phyloP scores from a whole-genome alignment of 768 basidiomycete genomes.

The Pluteus cervinus region DNA sequence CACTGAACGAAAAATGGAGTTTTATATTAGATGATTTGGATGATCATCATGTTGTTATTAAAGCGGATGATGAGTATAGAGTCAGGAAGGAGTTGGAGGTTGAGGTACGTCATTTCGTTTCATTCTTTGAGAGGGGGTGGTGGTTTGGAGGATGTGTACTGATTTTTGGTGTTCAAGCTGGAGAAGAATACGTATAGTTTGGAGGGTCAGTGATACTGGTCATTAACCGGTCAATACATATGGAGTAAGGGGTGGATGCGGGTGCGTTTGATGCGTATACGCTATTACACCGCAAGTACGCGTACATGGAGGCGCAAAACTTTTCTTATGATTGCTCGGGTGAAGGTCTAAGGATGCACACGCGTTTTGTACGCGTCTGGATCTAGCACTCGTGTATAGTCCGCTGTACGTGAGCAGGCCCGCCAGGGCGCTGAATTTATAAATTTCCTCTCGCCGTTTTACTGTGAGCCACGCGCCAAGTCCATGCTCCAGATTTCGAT shows the following conservation, averaged over 20 bases:
- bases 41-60: conserved; percentile 77
- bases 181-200: conserved; percentile 85
- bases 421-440: too few relatives aligned
- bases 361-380: too few relatives aligned
- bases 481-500: too few relatives aligned
- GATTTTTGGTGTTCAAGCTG: conserved; percentile 36
- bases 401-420: too few relatives aligned
- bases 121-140: not conserved
- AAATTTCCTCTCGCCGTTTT: too few relatives aligned
- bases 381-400: too few relatives aligned
- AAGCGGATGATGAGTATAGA: conserved; percentile 73
- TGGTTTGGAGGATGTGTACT: conserved; percentile 4
- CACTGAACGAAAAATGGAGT: conserved; percentile 72
- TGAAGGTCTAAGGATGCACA: too few relatives aligned
- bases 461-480: too few relatives aligned
- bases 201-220: conserved; percentile 26
- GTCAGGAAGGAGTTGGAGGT: conserved; percentile 68
- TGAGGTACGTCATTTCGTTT: conserved; percentile 46
- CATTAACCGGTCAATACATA: not conserved
- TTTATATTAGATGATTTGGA: conserved; percentile 89
- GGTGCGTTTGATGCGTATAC: conserved; percentile 1
- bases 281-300: too few relatives aligned
- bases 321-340: too few relatives aligned
- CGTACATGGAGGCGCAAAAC: too few relatives aligned
- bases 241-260: not conserved